These are phyloP conservation scores for Leptographium radiaticola DNA, from an alignment of 2,329 filamentous ascomycete genomes.

Conservation along the genomic window DNA sequence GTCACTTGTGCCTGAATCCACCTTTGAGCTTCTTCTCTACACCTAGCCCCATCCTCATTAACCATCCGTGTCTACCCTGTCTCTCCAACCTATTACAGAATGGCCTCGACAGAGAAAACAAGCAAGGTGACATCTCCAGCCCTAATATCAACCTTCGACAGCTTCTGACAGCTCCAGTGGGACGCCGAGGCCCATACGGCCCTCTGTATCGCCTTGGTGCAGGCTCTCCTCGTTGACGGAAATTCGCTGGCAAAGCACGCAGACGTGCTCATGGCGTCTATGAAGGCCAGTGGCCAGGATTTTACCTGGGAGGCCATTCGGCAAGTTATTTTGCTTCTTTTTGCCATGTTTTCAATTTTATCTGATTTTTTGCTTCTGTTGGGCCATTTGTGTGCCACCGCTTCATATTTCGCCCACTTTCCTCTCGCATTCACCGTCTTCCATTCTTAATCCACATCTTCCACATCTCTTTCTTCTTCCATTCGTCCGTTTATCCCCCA, in stretches of 20 bases:
- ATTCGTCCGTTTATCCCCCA: neutral
- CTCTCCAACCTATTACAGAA: neutral
- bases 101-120: neutral
- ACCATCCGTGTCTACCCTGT: neutral
- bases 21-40: no score
- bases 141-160: no score
- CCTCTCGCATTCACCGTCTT: neutral
- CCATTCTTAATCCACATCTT: neutral
- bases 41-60: neutral
- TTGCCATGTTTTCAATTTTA: conserved; percentile 1
- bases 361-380: neutral
- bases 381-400: neutral
- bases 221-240: conserved; percentile 6
- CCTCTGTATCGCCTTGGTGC: conserved; percentile 11
- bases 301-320: conserved; percentile 33
- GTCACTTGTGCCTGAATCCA: no score
- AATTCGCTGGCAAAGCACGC: conserved; percentile 14
- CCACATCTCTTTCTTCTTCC: neutral
- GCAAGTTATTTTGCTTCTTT: conserved; percentile 18
- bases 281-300: conserved; percentile 15
- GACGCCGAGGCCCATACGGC: conserved; percentile 12
- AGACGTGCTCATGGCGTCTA: conserved; percentile 18
- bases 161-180: conserved; percentile 10
- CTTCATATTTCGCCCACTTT: neutral
- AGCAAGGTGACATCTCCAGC: conserved; percentile 2